Base-by-base conservation (phyloP, 805 yeast species). In the Sugiyamaella valdiviana region DNA sequence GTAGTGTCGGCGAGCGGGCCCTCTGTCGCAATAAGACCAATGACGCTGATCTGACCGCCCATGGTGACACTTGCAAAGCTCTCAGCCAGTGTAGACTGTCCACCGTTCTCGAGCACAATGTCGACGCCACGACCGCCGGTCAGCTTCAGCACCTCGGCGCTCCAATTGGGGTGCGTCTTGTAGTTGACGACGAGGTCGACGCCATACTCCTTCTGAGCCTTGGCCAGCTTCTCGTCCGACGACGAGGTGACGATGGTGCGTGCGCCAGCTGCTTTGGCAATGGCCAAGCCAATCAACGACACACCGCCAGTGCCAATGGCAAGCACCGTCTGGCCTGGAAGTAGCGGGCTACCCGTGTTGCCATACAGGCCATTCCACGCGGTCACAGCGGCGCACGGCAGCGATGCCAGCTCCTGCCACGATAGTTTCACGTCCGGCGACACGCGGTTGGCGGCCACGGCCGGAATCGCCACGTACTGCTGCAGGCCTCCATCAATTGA, bases 251-350 rank as follows among this genome's bases (percentile, higher is more conserved):
- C 38, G 22, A 49, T 36, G 15, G 51, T 49, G 12, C n/a, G 21
- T 15, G 51, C 50, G 17, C 51, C 51, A 20, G 51, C 49, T 17
- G 16, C 32, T 46, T 49, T 49, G 20, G 51, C 51, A 36, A 49
- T 49, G 23, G 35, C 19, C 29, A 49, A 29, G 2, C 46, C 49
- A 29, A 45, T 45, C 10, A 41, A 6, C 3, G 51, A 39, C n/a
- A 47, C 49, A 3, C 51, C 51, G 6, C 51, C 51, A 16, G 51
- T 49, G 5, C 51, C 51, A 24, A 40, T 12, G 12, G 49, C 49
- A n/a, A 49, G 39, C 6, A 49, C 51, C 2, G 44, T 19, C 22
- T 49, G 42, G 15, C 51, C 49, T 15, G 51, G 49, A 9, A 24
- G 24, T 22, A 45, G 45, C 5, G 39, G 32, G n/a, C n/a, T n/a